A percentile compares a stretch with the other conserved stretches of the same genome.
phyloP scores from a whole-genome alignment of 495 filamentous ascomycete genomes.

The Penicillium silybi region DNA sequence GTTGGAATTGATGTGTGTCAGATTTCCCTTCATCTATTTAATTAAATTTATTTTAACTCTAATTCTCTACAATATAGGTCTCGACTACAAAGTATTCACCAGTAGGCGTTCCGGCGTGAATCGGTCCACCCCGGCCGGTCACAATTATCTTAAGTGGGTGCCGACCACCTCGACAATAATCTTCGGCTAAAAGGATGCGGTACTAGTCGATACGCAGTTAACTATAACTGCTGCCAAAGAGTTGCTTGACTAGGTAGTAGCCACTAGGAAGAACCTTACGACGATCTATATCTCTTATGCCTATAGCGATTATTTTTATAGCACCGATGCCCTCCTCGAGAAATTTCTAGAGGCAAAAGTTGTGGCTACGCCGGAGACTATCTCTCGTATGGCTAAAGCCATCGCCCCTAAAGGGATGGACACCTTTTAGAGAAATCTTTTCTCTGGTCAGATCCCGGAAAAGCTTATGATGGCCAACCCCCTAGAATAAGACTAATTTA shows the following conservation, averaged over 20 bases:
- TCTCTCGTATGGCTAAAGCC: conserved; percentile 31
- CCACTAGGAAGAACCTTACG: conserved; percentile 21
- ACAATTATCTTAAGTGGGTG: not conserved
- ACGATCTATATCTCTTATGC: conserved; percentile 45
- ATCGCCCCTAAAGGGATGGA: not conserved
- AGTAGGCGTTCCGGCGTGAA: conserved; percentile 1
- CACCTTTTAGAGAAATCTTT: not conserved
- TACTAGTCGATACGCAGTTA: conserved; percentile 21
- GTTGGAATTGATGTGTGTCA: too few species aligned
- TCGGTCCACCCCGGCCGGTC: not conserved
- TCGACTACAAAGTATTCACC: not conserved
- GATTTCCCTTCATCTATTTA: too few species aligned
- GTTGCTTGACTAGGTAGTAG: conserved; percentile 13
- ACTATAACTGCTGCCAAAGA: conserved; percentile 13
- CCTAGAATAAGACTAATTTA: not conserved
- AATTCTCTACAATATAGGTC: not conserved
- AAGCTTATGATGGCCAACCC: not conserved
- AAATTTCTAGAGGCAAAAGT: conserved; percentile 24
- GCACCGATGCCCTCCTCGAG: conserved; percentile 18
- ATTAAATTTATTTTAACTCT: too few species aligned
- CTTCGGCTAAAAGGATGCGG: conserved; percentile 8
- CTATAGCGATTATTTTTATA: conserved; percentile 47
- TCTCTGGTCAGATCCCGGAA: not conserved
- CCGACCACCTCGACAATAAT: conserved; percentile 23
- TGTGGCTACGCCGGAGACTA: conserved; percentile 25